Percentiles rank a stretch among this genome's conserved stretches.
These are phyloP conservation scores for Linnemannia zychae DNA, from an alignment of 192 early-diverging fungal species.

Conservation along the genomic window DNA sequence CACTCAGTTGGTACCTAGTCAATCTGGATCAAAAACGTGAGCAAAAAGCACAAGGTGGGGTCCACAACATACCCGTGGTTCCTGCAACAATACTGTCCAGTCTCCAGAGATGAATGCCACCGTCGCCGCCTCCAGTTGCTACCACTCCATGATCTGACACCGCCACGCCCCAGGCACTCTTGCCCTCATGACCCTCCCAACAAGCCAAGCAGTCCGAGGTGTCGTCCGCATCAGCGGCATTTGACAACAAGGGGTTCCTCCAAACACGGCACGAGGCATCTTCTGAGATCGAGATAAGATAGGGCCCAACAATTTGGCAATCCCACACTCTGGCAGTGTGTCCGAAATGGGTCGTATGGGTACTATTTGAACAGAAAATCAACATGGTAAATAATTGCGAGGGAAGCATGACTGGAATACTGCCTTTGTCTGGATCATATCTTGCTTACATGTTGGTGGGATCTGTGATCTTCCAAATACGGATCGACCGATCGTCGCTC, in stretches of 20 bases:
- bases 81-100: slow-evolving; percentile 65
- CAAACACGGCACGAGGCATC: slow-evolving; percentile 88
- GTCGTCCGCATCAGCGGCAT: slow-evolving; percentile 43
- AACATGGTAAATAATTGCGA: not conserved
- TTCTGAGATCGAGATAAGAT: slow-evolving; percentile 79
- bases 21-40: not conserved
- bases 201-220: slow-evolving; percentile 69
- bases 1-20: not conserved
- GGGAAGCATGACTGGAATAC: not conserved
- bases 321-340: slow-evolving; percentile 88
- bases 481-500: slow-evolving; percentile 88
- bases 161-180: slow-evolving; percentile 87
- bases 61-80: slow-evolving; percentile 60
- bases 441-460: slow-evolving; percentile 25
- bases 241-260: slow-evolving; percentile 61
- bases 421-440: not conserved
- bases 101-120: slow-evolving; percentile 83
- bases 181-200: slow-evolving; percentile 85
- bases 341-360: slow-evolving; percentile 66
- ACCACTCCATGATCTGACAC: slow-evolving; percentile 57
- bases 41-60: not conserved
- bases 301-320: slow-evolving; percentile 68
- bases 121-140: slow-evolving; percentile 86
- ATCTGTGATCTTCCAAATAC: slow-evolving; percentile 74
- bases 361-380: not conserved